These are phyloP conservation scores for Verticillium longisporum DNA, from an alignment of 2,329 filamentous ascomycete genomes.

Conservation along the genomic window DNA sequence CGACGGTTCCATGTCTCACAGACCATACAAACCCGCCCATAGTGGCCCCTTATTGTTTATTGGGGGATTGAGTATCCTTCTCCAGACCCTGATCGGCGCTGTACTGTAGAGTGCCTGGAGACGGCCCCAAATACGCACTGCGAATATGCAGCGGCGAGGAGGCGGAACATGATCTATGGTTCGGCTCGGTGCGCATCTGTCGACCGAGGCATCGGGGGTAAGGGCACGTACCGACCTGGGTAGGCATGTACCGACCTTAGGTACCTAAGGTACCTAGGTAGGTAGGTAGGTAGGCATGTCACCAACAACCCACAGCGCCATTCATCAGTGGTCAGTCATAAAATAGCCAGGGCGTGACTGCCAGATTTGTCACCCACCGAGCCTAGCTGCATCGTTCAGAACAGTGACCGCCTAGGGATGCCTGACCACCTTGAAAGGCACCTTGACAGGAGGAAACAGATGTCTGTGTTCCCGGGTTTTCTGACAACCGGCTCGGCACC, in stretches of 20 bases:
- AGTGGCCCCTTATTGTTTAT: neutral
- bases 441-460: neutral
- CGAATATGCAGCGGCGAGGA: neutral
- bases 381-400: neutral
- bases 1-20: neutral
- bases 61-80: neutral
- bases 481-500: neutral
- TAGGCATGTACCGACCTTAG: too few species aligned
- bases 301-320: too few species aligned
- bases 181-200: too few species aligned
- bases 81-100: neutral
- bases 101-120: neutral
- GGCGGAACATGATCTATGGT: neutral
- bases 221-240: too few species aligned
- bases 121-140: neutral
- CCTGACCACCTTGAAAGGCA: neutral
- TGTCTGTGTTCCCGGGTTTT: neutral
- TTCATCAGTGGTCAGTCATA: too few species aligned
- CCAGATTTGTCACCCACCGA: neutral
- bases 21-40: neutral
- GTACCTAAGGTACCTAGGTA: too few species aligned
- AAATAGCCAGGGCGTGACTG: neutral
- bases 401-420: neutral
- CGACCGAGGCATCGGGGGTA: too few species aligned
- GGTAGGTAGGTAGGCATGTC: too few species aligned